These are phyloP conservation scores for Hibiscus syriacus DNA, from an alignment of 345 rosid genomes.

Conservation along the genomic window DNA sequence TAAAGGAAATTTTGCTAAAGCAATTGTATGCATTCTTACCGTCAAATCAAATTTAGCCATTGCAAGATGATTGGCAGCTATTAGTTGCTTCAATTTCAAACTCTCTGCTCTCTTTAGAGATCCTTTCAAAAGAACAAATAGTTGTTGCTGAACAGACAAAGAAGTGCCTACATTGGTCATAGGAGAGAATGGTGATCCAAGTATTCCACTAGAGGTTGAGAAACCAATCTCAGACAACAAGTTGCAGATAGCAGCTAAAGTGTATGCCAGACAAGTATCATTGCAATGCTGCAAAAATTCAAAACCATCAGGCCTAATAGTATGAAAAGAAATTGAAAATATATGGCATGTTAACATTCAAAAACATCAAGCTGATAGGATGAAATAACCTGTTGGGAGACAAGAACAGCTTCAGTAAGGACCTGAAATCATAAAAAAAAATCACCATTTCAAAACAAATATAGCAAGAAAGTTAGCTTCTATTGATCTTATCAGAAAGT, in stretches of 20 bases:
- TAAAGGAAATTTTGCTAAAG: neutral
- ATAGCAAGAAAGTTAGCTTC: constrained; percentile 8
- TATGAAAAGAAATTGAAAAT: neutral
- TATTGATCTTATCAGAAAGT: neutral
- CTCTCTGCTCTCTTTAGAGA: constrained; percentile 83
- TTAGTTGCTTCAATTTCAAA: constrained; percentile 65
- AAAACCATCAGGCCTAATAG: constrained; percentile 15
- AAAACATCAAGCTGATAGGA: neutral
- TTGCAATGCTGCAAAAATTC: constrained; percentile 63
- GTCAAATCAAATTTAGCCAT: constrained; percentile 87
- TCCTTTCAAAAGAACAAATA: constrained; percentile 73
- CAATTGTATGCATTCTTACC: constrained; percentile 39
- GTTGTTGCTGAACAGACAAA: constrained; percentile 79
- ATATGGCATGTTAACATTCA: neutral
- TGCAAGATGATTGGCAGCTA: constrained; percentile 89
- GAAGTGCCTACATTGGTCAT: constrained; percentile 51
- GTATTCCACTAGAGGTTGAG: constrained; percentile 56
- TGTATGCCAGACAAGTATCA: constrained; percentile 94
- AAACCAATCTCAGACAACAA: constrained; percentile 79
- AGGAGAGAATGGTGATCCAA: constrained; percentile 74
- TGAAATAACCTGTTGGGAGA: constrained; percentile 67
- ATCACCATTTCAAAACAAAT: neutral
- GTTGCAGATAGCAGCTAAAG: constrained; percentile 83
- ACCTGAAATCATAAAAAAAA: constrained; percentile 45
- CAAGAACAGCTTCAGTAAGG: constrained; percentile 85